These are phyloP conservation scores for Zanthoxylum bungeanum DNA, from an alignment of 345 rosid genomes.

Conservation along the genomic window DNA sequence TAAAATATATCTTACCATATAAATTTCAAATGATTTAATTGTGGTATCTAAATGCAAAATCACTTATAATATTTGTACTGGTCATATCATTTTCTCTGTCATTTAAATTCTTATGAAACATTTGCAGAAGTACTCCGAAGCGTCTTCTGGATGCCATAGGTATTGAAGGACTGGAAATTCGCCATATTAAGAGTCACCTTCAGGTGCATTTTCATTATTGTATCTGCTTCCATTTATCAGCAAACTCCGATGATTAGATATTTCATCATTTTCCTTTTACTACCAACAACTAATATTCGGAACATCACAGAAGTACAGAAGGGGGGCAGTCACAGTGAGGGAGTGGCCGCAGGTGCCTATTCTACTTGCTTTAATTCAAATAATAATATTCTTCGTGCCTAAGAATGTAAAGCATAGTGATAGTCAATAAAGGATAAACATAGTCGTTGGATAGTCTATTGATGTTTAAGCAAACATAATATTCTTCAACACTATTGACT, in stretches of 20 bases:
- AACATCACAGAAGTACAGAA: slow-evolving; percentile 27
- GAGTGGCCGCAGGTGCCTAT: neutral
- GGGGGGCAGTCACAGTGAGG: slow-evolving; percentile 3
- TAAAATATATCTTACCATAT: neutral
- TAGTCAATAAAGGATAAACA: too few relatives aligned
- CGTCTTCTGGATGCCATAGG: slow-evolving; percentile 11
- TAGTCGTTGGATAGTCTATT: neutral
- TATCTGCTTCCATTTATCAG: neutral
- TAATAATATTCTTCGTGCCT: neutral
- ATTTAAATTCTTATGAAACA: neutral
- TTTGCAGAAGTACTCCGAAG: slow-evolving; percentile 35
- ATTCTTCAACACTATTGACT: neutral
- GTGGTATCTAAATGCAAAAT: neutral
- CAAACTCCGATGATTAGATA: neutral
- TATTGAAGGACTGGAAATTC: slow-evolving; percentile 18
- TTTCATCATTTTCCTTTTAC: neutral
- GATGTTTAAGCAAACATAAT: neutral
- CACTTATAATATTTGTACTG: neutral
- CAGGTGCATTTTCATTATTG: slow-evolving; percentile 18
- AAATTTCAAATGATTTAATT: neutral
- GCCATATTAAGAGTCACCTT: slow-evolving; percentile 35
- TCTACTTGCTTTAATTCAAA: neutral
- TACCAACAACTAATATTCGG: neutral
- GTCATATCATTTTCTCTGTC: neutral
- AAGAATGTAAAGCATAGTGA: too few relatives aligned